Percentiles rank a stretch among this genome's conserved stretches.
Conservation (phyloP, 23 red algal genomes). For the Chondrus crispus region DNA sequence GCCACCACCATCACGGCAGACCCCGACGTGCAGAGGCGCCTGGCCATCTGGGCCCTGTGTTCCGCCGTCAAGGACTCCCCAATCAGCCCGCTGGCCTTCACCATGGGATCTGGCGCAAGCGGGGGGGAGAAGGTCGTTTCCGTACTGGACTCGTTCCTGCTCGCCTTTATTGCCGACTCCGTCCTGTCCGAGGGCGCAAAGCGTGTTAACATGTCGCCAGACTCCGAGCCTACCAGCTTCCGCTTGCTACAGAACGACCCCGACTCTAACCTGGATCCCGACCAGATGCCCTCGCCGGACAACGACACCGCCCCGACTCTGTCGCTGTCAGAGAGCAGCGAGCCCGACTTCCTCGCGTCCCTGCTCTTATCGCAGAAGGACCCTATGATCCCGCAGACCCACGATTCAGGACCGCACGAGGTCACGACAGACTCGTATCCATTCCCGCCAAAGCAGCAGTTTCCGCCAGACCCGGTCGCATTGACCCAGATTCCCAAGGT, state of each 20-base stretch:
- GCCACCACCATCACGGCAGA: neutral
- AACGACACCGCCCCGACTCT: too few species aligned
- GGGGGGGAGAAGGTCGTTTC: neutral
- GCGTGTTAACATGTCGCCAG: neutral
- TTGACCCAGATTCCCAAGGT: too few species aligned
- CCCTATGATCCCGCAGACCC: too few species aligned
- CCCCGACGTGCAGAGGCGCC: neutral
- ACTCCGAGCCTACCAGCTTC: too few species aligned
- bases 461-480: too few species aligned
- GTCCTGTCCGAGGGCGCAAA: neutral
- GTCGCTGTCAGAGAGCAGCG: too few species aligned
- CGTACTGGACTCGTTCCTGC: conserved; percentile 26
- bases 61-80: neutral
- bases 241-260: neutral
- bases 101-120: conserved; percentile 14
- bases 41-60: conserved; percentile 17
- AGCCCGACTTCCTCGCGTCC: too few species aligned
- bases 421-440: too few species aligned
- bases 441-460: too few species aligned
- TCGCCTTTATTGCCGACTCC: conserved; percentile 32
- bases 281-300: neutral
- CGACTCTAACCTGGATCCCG: neutral
- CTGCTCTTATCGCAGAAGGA: too few species aligned
- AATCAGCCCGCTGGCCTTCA: conserved; percentile 5
- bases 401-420: too few species aligned